Base-by-base conservation (phyloP, 305 asterid species). In the Fraxinus dipetala region DNA sequence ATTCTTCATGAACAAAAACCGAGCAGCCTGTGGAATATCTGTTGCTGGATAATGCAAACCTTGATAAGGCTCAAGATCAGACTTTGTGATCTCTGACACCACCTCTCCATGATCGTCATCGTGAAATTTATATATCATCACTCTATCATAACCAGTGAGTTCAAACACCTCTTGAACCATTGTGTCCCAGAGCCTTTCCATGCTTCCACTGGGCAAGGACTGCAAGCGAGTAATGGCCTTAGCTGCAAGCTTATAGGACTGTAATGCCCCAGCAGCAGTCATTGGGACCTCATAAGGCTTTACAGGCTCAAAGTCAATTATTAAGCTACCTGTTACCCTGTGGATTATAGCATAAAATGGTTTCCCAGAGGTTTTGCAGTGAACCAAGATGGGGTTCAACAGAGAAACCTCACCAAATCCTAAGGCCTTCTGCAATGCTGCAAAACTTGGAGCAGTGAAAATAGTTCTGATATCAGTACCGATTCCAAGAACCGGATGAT, bases 61-160 rank as follows among this genome's bases (percentile, higher is more conserved):
- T 59, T 86, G 75, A 65, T 95, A 95, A 75, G 99, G 98, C 67
- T 95, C 97, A 0, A 94, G 96, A 75, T 91, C 97, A 1, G 98
- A 94, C 85, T 92, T 95, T 9, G 94, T 91, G 78, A 90, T 81
- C 91, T 95, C 99, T 0, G 96, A 74, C 22, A 94, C 79, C 75
- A 95, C 99, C 92, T 95, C 98, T 1, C 99, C 99, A 51, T 95
- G 99, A 86, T 94, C 99, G 75, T 95, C 99, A 30, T 95, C 98
- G 20, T 95, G 99, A 84, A 93, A 95, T 84, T 91, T 95, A 87
- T 95, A 95, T 11, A 88, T 76, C 99, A 95, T 95, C 88, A 92
- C 99, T 86, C 99, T 84, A 82, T 95, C 99, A 84, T 93, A 95
- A 18, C 97, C 97, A 0, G 99, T 95, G 77, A 95, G 97, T 82